Percentiles rank a stretch among this genome's conserved stretches.
phyloP scores from a whole-genome alignment of 352 stramenopile genomes.

The Pelagophyceae sp. region DNA sequence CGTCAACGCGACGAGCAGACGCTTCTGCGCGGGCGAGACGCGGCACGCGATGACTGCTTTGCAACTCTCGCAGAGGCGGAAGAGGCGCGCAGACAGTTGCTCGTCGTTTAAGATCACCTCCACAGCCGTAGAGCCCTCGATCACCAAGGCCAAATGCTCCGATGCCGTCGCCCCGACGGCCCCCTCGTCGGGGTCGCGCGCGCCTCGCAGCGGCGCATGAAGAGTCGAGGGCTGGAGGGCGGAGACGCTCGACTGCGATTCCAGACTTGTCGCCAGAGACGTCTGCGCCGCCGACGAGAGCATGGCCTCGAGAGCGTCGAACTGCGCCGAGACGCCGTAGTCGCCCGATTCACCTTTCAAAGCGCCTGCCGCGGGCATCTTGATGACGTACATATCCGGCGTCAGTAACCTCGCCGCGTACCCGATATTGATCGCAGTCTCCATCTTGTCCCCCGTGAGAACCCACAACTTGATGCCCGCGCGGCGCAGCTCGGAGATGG shows the following conservation, averaged over 20 bases:
- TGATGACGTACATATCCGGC: conserved; percentile 43
- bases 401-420: conserved; percentile 50
- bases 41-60: conserved; percentile 79
- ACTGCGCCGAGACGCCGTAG: conserved; percentile 18
- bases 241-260: background rate
- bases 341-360: conserved; percentile 8
- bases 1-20: conserved; percentile 76
- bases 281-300: background rate
- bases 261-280: background rate
- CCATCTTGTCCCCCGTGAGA: conserved; percentile 83
- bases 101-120: conserved; percentile 25
- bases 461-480: conserved; percentile 92
- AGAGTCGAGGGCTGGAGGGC: background rate
- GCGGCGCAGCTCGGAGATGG: conserved; percentile 75
- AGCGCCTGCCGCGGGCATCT: conserved; percentile 26
- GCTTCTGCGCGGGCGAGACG: conserved; percentile 83
- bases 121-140: conserved; percentile 34
- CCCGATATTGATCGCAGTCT: conserved; percentile 94
- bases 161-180: conserved; percentile 20
- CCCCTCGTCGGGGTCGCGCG: background rate
- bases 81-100: conserved; percentile 24
- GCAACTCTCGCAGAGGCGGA: conserved; percentile 63
- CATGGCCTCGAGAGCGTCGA: conserved; percentile 21
- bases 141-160: conserved; percentile 36
- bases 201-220: too few relatives aligned